These are phyloP conservation scores for Hygrocybe punicea DNA, from an alignment of 768 basidiomycete species.

Conservation along the genomic window DNA sequence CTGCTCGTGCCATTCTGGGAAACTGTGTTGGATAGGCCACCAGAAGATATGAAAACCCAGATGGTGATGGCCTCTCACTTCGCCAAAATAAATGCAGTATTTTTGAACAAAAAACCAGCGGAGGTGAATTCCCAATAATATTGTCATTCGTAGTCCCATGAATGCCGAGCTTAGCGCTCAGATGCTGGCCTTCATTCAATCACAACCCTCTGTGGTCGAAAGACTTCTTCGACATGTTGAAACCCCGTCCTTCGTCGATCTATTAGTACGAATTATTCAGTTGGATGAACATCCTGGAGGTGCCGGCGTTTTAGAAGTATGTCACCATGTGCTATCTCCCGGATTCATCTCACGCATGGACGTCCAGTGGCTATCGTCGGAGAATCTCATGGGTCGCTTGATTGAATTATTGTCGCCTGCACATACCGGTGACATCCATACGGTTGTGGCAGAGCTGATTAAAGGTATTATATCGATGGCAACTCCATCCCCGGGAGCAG, in stretches of 20 bases:
- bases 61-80: conserved; percentile 90
- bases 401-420: conserved; percentile 79
- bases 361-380: conserved; percentile 79
- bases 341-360: conserved; percentile 28
- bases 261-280: conserved; percentile 86
- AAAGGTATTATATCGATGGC: conserved; percentile 95
- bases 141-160: conserved; percentile 18
- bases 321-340: conserved; percentile 35
- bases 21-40: conserved; percentile 69
- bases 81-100: conserved; percentile 87
- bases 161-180: conserved; percentile 39
- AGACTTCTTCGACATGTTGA: conserved; percentile 83
- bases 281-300: conserved; percentile 81
- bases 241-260: conserved; percentile 86
- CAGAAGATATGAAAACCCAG: conserved; percentile 83
- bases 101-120: conserved; percentile 82
- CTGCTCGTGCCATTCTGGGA: conserved; percentile 91
- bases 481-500: conserved; percentile 78
- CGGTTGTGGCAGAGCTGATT: conserved; percentile 84
- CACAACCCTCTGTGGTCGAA: conserved; percentile 76
- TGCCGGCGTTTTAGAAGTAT: conserved; percentile 81
- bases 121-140: conserved; percentile 60
- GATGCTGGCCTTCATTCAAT: conserved; percentile 91
- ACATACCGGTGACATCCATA: conserved; percentile 72
- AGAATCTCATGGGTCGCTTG: conserved; percentile 77